Conservation (phyloP, 2,329 filamentous ascomycete genomes). For the Fusarium tuaranense region DNA sequence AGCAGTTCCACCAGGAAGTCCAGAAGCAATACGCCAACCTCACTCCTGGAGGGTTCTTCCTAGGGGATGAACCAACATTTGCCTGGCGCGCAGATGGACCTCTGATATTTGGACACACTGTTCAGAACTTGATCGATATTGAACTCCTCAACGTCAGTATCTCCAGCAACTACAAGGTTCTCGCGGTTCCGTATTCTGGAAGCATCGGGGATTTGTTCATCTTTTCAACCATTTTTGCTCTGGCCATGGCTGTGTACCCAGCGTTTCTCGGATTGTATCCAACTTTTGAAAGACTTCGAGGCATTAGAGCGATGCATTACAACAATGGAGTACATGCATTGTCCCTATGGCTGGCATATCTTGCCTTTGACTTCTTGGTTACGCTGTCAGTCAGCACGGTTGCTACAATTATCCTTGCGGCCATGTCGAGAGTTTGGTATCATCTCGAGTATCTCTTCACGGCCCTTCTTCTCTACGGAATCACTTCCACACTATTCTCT, state of each 20-base stretch:
- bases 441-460: conserved; percentile 10
- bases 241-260: conserved; percentile 13
- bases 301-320: conserved; percentile 21
- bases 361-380: conserved; percentile 7
- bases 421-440: conserved; percentile 3
- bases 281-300: conserved; percentile 8
- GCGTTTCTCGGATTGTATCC: conserved; percentile 16
- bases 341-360: conserved; percentile 5
- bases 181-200: neutral
- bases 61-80: neutral
- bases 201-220: conserved; percentile 3
- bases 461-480: neutral
- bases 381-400: neutral
- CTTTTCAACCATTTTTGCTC: conserved; percentile 3
- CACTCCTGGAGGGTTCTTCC: neutral
- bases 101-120: neutral
- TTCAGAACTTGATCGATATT: conserved; percentile 2
- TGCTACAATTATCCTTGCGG: neutral
- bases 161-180: neutral
- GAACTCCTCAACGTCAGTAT: conserved; percentile 8
- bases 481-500: neutral
- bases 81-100: conserved; percentile 12
- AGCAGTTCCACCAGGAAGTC: neutral
- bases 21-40: conserved; percentile 56
- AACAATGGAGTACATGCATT: conserved; percentile 10